Conservation (phyloP, 139 green algal genomes). For the Nannochloris sp. region DNA sequence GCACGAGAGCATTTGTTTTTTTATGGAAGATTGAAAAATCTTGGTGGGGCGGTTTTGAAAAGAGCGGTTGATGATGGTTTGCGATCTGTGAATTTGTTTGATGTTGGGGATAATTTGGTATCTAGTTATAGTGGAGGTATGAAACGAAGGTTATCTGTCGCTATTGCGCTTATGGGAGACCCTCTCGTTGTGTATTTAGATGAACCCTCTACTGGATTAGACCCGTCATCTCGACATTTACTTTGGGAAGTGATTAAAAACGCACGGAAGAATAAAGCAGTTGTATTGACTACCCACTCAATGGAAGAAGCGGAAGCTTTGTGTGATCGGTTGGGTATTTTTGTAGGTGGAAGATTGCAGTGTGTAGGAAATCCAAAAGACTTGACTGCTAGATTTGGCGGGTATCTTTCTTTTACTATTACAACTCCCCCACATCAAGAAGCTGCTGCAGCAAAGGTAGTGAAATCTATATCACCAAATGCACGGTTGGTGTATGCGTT, state of each 20-base stretch:
- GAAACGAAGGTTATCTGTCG: conserved; percentile 43
- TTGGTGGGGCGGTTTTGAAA: conserved; percentile 32
- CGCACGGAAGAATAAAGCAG: conserved; percentile 34
- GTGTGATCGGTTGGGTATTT: conserved; percentile 75
- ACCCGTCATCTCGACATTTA: conserved; percentile 47
- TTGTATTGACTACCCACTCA: conserved; percentile 91
- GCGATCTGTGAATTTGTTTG: conserved; percentile 47
- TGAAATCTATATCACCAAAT: conserved; percentile 32
- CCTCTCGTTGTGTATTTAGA: conserved; percentile 61
- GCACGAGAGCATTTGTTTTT: conserved; percentile 86
- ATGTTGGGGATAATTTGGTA: conserved; percentile 17
- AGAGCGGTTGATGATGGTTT: conserved; percentile 40
- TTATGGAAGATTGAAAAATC: conserved; percentile 78
- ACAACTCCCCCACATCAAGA: conserved; percentile 54
- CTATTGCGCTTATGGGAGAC: conserved; percentile 40
- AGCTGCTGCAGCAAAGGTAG: conserved; percentile 23
- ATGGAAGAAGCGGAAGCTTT: conserved; percentile 73
- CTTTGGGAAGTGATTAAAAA: conserved; percentile 74
- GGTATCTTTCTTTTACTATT: conserved; percentile 68
- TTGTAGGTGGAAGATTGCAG: conserved; percentile 52
- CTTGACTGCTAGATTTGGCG: conserved; percentile 66
- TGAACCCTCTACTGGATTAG: conserved; percentile 57
- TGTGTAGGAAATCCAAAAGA: conserved; percentile 57
- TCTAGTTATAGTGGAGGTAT: conserved; percentile 37
- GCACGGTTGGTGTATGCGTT: conserved; percentile 61